Conservation (phyloP, 345 rosid genomes). For the Kandelia obovata region DNA sequence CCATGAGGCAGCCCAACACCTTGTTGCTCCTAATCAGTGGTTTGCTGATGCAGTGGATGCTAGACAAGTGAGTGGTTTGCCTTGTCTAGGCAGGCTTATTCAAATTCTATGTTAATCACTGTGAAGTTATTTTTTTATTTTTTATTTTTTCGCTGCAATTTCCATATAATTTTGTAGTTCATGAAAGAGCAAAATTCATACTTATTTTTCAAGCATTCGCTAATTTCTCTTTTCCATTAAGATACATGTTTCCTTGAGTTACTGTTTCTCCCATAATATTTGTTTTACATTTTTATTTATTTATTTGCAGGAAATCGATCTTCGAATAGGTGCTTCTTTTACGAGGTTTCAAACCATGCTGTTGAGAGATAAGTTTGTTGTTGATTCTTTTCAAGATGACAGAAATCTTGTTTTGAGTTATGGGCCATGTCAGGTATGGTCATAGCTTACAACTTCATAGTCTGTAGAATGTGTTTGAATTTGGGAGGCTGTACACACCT, state of each 20-base stretch:
- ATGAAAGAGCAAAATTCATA: neutral
- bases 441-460: neutral
- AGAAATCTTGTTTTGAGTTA: conserved; percentile 87
- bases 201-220: conserved; percentile 6
- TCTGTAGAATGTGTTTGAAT: conserved; percentile 3
- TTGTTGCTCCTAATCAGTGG: conserved; percentile 76
- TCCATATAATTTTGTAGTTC: neutral
- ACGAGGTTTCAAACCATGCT: conserved; percentile 96
- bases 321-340: conserved; percentile 96
- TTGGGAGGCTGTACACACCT: conserved; percentile 11
- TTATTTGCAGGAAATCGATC: conserved; percentile 76
- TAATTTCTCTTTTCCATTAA: neutral
- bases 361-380: conserved; percentile 68
- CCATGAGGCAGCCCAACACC: conserved; percentile 85
- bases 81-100: neutral
- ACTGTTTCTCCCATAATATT: too few species aligned
- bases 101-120: neutral
- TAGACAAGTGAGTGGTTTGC: conserved; percentile 72
- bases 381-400: conserved; percentile 68
- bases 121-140: neutral
- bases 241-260: too few species aligned
- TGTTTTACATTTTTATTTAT: too few species aligned
- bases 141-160: neutral
- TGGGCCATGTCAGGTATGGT: conserved; percentile 94
- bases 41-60: conserved; percentile 96